phyloP scores from a whole-genome alignment of 345 rosid genomes.

The Conringia planisiliqua region DNA sequence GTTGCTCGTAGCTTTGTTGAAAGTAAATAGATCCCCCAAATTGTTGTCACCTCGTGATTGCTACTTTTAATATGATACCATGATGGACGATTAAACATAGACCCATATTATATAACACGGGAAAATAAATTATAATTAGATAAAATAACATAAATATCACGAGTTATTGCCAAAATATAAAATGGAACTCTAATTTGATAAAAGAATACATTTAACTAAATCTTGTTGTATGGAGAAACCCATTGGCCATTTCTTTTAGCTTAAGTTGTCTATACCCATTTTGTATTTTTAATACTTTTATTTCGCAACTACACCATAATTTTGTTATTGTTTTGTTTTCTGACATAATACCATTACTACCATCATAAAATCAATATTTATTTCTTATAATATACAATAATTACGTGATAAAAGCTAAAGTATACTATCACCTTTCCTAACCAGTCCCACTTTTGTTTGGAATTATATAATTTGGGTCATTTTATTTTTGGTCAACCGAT shows the following conservation, averaged over 20 bases:
- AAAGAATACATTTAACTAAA: neutral
- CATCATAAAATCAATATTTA: neutral
- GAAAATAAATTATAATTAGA: neutral
- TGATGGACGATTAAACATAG: conserved; percentile 27
- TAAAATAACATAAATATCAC: neutral
- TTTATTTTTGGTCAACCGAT: neutral
- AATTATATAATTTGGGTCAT: conserved; percentile 1
- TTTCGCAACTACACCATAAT: conserved; percentile 21
- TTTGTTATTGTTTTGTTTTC: neutral
- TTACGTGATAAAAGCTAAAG: neutral
- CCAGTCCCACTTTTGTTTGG: conserved; percentile 19
- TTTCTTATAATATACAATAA: neutral
- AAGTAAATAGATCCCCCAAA: conserved; percentile 43
- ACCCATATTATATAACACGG: neutral
- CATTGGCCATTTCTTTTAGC: conserved; percentile 11
- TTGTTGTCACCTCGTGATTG: conserved; percentile 35
- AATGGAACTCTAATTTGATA: neutral
- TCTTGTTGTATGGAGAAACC: conserved; percentile 23
- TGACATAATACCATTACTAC: neutral
- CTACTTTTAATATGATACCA: conserved; percentile 13
- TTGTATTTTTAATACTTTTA: neutral
- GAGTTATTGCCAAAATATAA: conserved; percentile 1
- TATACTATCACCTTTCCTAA: neutral
- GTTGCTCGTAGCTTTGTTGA: conserved; percentile 48
- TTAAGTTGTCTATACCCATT: conserved; percentile 20